Percentiles rank a stretch among this genome's conserved stretches.
phyloP scores from a whole-genome alignment of 1,284 basidiomycete species.

The Marasmius fiardii region DNA sequence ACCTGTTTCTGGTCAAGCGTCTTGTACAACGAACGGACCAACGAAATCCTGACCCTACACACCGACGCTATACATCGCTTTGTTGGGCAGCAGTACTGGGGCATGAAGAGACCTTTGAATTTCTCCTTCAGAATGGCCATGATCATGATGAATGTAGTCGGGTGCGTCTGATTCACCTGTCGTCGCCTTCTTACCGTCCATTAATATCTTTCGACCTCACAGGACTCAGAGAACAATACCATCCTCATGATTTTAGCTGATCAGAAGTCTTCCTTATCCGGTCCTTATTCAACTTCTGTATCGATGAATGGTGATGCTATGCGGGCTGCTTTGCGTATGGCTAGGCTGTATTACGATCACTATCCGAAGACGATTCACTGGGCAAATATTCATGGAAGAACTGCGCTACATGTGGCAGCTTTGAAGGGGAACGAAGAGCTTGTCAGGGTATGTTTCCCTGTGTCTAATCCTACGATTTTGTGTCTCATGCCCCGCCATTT shows the following conservation, averaged over 20 bases:
- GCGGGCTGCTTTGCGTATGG: slow-evolving; percentile 75
- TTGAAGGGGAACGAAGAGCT: slow-evolving; percentile 88
- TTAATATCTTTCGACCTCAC: slow-evolving; percentile 5
- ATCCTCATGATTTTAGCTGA: slow-evolving; percentile 87
- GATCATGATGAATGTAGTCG: slow-evolving; percentile 88
- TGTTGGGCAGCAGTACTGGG: slow-evolving; percentile 86
- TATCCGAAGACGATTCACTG: slow-evolving; percentile 86
- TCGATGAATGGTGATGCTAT: slow-evolving; percentile 57
- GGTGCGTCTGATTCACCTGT: slow-evolving; percentile 43
- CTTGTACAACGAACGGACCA: slow-evolving; percentile 80
- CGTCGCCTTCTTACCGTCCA: slow-evolving; percentile 7
- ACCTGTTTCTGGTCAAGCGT: slow-evolving; percentile 84
- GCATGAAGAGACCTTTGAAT: slow-evolving; percentile 88
- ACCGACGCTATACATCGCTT: slow-evolving; percentile 77
- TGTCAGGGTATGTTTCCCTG: slow-evolving; percentile 58
- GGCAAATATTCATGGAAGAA: slow-evolving; percentile 86
- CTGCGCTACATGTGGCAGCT: slow-evolving; percentile 85
- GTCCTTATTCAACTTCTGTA: slow-evolving; percentile 39
- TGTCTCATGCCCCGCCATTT: slow-evolving; percentile 15
- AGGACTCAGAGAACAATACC: slow-evolving; percentile 90
- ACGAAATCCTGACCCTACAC: slow-evolving; percentile 79
- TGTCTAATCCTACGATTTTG: slow-evolving; percentile 10
- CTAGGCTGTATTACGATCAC: slow-evolving; percentile 74
- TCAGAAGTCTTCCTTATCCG: slow-evolving; percentile 51
- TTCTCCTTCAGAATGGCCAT: slow-evolving; percentile 77